Percentiles rank a stretch among this genome's conserved stretches.
These are phyloP conservation scores for Pterocarpus santalinus DNA, from an alignment of 306 rosid genomes.

Conservation along the genomic window DNA sequence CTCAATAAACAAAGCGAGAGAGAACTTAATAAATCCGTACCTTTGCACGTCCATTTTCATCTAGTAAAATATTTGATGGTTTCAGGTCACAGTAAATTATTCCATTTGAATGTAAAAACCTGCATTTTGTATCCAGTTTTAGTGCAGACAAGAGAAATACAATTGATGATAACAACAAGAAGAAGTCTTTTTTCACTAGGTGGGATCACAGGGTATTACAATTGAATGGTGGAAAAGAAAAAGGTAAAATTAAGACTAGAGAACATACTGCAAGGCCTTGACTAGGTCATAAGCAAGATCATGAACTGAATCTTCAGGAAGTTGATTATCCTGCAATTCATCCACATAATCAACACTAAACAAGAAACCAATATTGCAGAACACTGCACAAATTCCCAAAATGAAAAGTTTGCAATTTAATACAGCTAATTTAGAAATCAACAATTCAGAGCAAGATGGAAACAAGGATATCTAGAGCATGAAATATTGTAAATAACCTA, in stretches of 20 bases:
- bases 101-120: conserved; percentile 93
- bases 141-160: conserved; percentile 44
- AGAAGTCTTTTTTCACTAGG: not conserved
- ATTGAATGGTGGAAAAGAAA: not conserved
- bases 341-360: conserved; percentile 45
- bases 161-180: not conserved
- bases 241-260: conserved; percentile 32
- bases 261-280: conserved; percentile 79
- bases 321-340: conserved; percentile 77
- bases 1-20: not conserved
- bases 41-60: conserved; percentile 93
- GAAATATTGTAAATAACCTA: not conserved
- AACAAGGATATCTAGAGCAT: not conserved
- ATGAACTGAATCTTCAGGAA: conserved; percentile 93
- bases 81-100: conserved; percentile 93
- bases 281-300: conserved; percentile 78
- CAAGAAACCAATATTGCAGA: conserved; percentile 25
- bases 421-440: conserved; percentile 35
- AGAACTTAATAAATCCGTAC: conserved; percentile 45
- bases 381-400: conserved; percentile 13
- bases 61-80: conserved; percentile 91
- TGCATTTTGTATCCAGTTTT: conserved; percentile 46
- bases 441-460: not conserved
- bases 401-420: not conserved
- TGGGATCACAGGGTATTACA: conserved; percentile 14